phyloP scores from a whole-genome alignment of 2,329 filamentous ascomycete genomes.

The Tothia fuscella region DNA sequence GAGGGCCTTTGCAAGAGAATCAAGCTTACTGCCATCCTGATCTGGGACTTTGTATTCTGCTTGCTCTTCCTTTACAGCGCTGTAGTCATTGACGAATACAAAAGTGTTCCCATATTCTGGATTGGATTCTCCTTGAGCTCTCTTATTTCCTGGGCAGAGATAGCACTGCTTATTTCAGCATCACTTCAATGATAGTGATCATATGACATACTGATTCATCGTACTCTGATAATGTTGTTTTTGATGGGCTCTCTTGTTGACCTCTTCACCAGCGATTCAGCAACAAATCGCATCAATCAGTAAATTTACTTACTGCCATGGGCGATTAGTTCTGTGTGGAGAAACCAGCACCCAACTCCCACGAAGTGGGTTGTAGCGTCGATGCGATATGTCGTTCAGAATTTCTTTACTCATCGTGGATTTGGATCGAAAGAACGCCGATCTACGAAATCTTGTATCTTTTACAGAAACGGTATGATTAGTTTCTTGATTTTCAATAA shows the following conservation, averaged over 20 bases:
- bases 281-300: background rate
- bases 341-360: conserved; percentile 91
- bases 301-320: conserved; percentile 69
- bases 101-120: conserved; percentile 80
- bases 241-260: conserved; percentile 35
- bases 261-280: conserved; percentile 23
- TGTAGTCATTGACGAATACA: conserved; percentile 95
- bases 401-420: conserved; percentile 26
- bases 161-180: conserved; percentile 54
- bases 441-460: too few species aligned
- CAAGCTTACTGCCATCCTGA: conserved; percentile 38
- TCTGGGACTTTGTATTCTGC: conserved; percentile 54
- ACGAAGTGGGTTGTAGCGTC: conserved; percentile 83
- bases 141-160: conserved; percentile 80
- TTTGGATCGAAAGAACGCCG: too few species aligned
- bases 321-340: conserved; percentile 88
- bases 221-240: conserved; percentile 55
- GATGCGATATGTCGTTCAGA: conserved; percentile 91
- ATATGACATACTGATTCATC: conserved; percentile 44
- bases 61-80: conserved; percentile 89
- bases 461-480: too few species aligned
- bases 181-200: background rate
- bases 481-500: too few species aligned
- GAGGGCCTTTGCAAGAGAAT: background rate
- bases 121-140: conserved; percentile 77